Evolutionary conservation across 1,284 basidiomycete genomes (phyloP), one percentile per base, ranked within the genome.

Genomic region (Peniophora sp.): DNA sequence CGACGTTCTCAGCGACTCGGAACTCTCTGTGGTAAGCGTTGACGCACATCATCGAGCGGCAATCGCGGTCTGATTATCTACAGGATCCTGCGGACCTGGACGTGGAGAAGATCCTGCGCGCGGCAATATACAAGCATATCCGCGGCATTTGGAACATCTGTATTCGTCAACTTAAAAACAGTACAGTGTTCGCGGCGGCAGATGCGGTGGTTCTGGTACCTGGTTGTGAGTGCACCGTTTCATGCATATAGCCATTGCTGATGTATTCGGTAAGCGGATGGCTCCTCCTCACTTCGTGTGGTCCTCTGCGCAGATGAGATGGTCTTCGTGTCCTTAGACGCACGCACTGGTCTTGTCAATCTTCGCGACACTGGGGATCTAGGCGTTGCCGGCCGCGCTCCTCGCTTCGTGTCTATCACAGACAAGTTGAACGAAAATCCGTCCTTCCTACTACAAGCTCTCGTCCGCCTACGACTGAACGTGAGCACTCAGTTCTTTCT

Each of bases 321-420:
- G 17, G 80, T 86, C 24, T 70, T 85, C 18, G 74, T 90, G 48
- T 81, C 81, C 3, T 76, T 91, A 46, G 88, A 91, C 57, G 66
- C 79, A 1, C 73, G 88, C 55, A 88, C 85, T 0, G 88, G 88
- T 12, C 78, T 78, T 15, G 66, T 90, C 54, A 81, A 73, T 52
- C 69, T 90, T 39, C 74, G 80, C 11, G 87, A 90, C 62, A 84
- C 80, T 1, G 86, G 86, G 8, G 85, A 88, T 58, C 74, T 91
- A 23, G 81, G 85, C 2, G 81, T 83, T 8, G 79, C 82, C 37
- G 79, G 81, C n/a, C 75, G 81, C 45, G 83, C 76, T 0, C 78
- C 79, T 15, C 75, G 75, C 24, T 86, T 87, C 60, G 67, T 73
- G 6, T 56, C 64, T 2, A 63, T 81, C 47, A 75, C 81, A 0